Conservation (phyloP, 83 land plant species). For the Picea engelmannii region DNA sequence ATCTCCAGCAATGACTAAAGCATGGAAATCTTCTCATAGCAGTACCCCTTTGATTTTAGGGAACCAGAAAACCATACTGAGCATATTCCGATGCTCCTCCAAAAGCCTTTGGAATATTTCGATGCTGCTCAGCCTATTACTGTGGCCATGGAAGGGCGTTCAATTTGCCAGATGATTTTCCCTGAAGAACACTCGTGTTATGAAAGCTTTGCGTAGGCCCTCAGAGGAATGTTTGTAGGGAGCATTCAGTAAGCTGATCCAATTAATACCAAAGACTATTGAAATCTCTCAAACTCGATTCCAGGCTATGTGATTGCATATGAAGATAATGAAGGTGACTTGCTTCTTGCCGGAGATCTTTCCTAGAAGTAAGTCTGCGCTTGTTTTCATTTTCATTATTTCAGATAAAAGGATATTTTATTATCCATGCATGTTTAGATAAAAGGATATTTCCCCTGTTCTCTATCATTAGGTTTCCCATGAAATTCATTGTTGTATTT, state of each 20-base stretch:
- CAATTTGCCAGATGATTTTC: constrained; percentile 50
- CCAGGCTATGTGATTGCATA: constrained; percentile 58
- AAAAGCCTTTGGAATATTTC: constrained; percentile 20
- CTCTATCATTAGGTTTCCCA: neutral
- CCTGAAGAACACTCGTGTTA: constrained; percentile 45
- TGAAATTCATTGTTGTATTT: neutral
- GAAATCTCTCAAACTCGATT: constrained; percentile 42
- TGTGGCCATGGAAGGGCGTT: constrained; percentile 55
- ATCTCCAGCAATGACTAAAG: too few relatives aligned
- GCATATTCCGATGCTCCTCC: neutral
- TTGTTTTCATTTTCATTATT: neutral
- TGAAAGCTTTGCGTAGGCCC: constrained; percentile 42
- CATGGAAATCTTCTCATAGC: too few relatives aligned
- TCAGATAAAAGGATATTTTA: neutral
- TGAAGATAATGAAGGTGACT: constrained; percentile 61
- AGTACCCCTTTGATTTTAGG: too few relatives aligned
- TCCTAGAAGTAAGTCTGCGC: constrained; percentile 41
- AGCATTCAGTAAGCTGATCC: neutral
- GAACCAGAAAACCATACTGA: neutral
- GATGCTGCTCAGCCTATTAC: constrained; percentile 40
- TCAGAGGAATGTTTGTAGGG: constrained; percentile 41
- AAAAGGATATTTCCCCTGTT: too few relatives aligned
- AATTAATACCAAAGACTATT: neutral
- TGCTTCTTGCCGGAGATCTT: constrained; percentile 62
- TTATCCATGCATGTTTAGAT: neutral